These are phyloP conservation scores for Penicillium angulare DNA, from an alignment of 495 filamentous ascomycete species.

Conservation along the genomic window DNA sequence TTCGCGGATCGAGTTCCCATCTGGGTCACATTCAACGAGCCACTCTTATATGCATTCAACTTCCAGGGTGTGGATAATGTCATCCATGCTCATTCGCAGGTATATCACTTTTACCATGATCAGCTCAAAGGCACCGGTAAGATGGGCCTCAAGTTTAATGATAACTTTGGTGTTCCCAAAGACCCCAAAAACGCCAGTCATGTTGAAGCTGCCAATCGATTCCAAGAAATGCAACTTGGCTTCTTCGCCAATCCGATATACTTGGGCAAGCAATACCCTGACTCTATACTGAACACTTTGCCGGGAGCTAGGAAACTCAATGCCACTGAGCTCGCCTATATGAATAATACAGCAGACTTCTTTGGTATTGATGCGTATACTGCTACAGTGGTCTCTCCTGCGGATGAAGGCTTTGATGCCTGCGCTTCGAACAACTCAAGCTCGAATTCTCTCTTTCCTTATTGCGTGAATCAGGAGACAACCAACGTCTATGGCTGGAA, in stretches of 20 bases:
- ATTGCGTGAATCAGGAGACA: conserved; percentile 37
- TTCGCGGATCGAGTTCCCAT: conserved; percentile 43
- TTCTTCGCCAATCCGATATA: conserved; percentile 40
- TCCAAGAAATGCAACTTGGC: conserved; percentile 40
- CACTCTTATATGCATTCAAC: conserved; percentile 30
- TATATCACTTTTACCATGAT: conserved; percentile 44
- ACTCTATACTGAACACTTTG: conserved; percentile 28
- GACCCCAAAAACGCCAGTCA: conserved; percentile 34
- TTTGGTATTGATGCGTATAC: conserved; percentile 48
- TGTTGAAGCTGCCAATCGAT: conserved; percentile 34
- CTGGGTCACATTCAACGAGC: conserved; percentile 50
- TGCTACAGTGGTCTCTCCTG: conserved; percentile 37
- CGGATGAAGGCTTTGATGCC: conserved; percentile 30
- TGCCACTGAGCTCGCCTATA: conserved; percentile 28
- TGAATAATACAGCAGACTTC: conserved; percentile 42
- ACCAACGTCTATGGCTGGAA: conserved; percentile 39
- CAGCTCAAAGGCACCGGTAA: conserved; percentile 36
- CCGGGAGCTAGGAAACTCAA: conserved; percentile 30
- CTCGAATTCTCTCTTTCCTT: conserved; percentile 33
- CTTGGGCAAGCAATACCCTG: conserved; percentile 41
- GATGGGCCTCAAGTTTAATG: conserved; percentile 40
- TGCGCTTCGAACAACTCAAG: conserved; percentile 30
- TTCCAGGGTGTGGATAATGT: conserved; percentile 32
- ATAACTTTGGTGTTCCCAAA: conserved; percentile 41
- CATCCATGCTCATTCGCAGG: conserved; percentile 36